These are phyloP conservation scores for Auricularia cornea DNA, from an alignment of 768 basidiomycete species.

Conservation along the genomic window DNA sequence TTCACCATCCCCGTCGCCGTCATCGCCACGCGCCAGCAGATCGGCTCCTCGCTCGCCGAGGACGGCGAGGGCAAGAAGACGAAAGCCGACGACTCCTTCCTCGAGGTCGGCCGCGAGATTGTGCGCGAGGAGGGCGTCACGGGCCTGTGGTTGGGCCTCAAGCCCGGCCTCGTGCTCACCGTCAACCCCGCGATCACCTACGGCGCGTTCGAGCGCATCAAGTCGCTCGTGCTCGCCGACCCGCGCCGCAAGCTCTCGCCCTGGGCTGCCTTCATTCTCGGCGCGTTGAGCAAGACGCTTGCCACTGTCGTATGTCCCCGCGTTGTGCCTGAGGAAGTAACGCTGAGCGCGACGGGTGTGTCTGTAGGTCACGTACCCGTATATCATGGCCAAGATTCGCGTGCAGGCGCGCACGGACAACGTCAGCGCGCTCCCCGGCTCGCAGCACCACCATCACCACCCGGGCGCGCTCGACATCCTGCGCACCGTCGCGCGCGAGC, in stretches of 20 bases:
- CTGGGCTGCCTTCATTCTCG: constrained; percentile 72
- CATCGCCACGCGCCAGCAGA: constrained; percentile 95
- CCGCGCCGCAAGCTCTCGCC: constrained; percentile 59
- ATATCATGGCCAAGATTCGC: constrained; percentile 94
- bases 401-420: constrained; percentile 78
- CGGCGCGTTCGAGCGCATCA: constrained; percentile 88
- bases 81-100: constrained; percentile 56
- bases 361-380: constrained; percentile 93
- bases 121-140: constrained; percentile 79
- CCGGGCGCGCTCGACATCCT: constrained; percentile 75
- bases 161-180: constrained; percentile 89
- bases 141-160: constrained; percentile 89
- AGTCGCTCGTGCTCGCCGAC: constrained; percentile 49
- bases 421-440: constrained; percentile 5
- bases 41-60: constrained; percentile 41
- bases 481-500: constrained; percentile 53
- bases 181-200: constrained; percentile 98
- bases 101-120: constrained; percentile 76
- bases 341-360: too few relatives aligned
- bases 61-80: constrained; percentile 3
- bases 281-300: constrained; percentile 88
- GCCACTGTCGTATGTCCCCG: constrained; percentile 83
- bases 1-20: constrained; percentile 98
- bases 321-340: too few relatives aligned
- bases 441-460: constrained; percentile 44